A percentile compares a stretch with the other conserved stretches of the same genome.
phyloP scores from a whole-genome alignment of 2,329 filamentous ascomycete species.

The Colletotrichum tropicale region DNA sequence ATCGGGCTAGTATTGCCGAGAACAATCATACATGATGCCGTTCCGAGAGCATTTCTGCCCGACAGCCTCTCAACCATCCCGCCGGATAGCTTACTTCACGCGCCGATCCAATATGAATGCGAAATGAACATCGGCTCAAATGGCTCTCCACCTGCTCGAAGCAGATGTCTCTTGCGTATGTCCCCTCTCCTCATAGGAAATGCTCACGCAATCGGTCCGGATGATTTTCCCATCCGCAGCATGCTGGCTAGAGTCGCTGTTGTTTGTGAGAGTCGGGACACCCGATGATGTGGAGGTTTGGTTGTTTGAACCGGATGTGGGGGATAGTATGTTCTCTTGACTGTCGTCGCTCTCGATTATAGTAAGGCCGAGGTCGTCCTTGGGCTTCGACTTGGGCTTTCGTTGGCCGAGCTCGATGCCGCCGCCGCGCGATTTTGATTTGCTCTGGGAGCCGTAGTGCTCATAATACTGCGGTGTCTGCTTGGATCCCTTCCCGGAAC shows the following conservation, averaged over 20 bases:
- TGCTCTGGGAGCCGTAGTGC: not conserved
- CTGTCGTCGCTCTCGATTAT: slow-evolving; percentile 11
- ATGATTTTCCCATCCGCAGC: not conserved
- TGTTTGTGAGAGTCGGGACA: not conserved
- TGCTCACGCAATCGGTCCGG: not conserved
- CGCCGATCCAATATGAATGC: rapidly evolving
- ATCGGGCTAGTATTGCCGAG: not conserved
- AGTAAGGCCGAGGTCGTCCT: slow-evolving; percentile 13
- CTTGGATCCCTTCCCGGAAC: not conserved
- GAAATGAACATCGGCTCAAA: not conserved
- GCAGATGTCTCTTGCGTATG: not conserved
- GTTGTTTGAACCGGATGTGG: not conserved
- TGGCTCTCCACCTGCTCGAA: not conserved
- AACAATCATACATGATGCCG: not conserved
- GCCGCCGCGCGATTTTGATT: not conserved
- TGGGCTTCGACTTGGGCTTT: not conserved
- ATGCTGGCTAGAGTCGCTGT: not conserved
- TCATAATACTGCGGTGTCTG: not conserved
- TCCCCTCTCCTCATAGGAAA: not conserved
- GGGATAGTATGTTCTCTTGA: slow-evolving; percentile 12
- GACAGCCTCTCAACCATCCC: not conserved
- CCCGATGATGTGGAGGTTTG: not conserved
- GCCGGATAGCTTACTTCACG: not conserved
- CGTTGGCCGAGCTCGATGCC: not conserved
- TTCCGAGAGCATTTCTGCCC: not conserved